Base-by-base conservation (phyloP, 768 basidiomycete genomes). In the Psilocybe cyanescens region DNA sequence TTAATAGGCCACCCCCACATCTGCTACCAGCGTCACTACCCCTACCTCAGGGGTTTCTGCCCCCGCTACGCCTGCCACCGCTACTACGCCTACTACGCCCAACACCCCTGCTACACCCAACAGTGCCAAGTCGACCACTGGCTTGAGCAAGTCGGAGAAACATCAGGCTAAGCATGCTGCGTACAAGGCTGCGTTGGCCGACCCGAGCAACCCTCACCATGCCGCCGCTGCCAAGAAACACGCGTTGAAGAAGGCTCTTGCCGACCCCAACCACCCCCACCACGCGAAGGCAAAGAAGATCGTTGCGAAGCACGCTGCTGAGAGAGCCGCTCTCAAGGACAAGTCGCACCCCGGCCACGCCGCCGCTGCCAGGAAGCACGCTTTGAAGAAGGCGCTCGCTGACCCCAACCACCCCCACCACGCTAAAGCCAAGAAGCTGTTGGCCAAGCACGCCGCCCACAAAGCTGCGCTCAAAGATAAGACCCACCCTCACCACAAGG, bases 351-450 rank as follows among this genome's bases (percentile, higher is more conserved):
- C 58, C 1, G 41, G 41, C 6, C 55, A 58, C 39, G 56, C 55
- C 19, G 35, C 59, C 24, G 51, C 58, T 39, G 39, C 49, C 19
- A 41, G 57, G 24, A 35, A 54, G 24, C 39, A 56, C n/a, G 49
- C 53, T n/a, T 48, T 59, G 39, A 54, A 60, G 57, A 62, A 65
- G 57, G 66, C 63, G 35, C 56, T 64, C 53, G 53, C 55, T 45
- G 63, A 65, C 53, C 63, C 57, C 48, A 61, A 46, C 14, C 19
- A 65, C 57, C 63, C 63, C 11, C 6, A 56, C 49, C 64, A 65
- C 53, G 7, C 9, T 45, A 59, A 55, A 49, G 59, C 59, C 17
- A 17, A 30, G 29, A 30, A 57, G 29, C 29, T 30, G 14, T 46
- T 56, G 41, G 60, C 52, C 41, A 46, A 59, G 39, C 44, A 61